Base-by-base conservation (phyloP, 495 filamentous ascomycete species). In the Xylaria intraflava region DNA sequence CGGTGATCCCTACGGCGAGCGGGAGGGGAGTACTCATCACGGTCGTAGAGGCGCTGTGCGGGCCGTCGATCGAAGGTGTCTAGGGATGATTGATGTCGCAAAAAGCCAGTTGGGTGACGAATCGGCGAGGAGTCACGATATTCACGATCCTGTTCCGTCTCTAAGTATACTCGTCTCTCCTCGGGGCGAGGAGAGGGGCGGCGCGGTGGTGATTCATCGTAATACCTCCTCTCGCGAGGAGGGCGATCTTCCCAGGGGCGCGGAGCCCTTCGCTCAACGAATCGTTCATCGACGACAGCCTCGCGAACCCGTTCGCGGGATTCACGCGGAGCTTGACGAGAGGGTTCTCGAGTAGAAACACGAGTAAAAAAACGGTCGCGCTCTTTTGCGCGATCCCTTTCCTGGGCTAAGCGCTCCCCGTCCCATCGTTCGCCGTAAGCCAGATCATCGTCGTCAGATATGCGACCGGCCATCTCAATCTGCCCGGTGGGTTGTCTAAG, bases 11-110 rank as follows among this genome's bases (percentile, higher is more conserved):
- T 59, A 5, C 65, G 61, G 42, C 63, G 66, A 7, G 65, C 61
- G 5, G 71, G 70, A 5, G 73, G 72, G 6, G 61, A 69, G 52
- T 72, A 72, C 33, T 82, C 72, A 3, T 82, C 76, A 17, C 68
- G 65, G 27, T 55, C 73, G 26, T 69, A 66, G 55, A 76, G 73
- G 19, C 73, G 73, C 14, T 76, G 70, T 0, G 50, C 53, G n/a
- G 75, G 64, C 16, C 74, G 74, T 58, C 79, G 76, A 55, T 78
- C 73, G 49, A 73, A 76, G 6, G 67, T 78, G 30, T 78, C 75
- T 19, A 78, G 61, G 31, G 73, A 76, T 10, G 72, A 75, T 51
- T 72, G 72, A 1, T 72, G 67, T 31, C 73, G 62, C 42, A 72
- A 12, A 36, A 73, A 17, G 17, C 56, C 60, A 7, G 66, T 61